Evolutionary conservation across 2,329 filamentous ascomycete genomes (phyloP).

Genomic region (Aspergillus uvarum): DNA sequence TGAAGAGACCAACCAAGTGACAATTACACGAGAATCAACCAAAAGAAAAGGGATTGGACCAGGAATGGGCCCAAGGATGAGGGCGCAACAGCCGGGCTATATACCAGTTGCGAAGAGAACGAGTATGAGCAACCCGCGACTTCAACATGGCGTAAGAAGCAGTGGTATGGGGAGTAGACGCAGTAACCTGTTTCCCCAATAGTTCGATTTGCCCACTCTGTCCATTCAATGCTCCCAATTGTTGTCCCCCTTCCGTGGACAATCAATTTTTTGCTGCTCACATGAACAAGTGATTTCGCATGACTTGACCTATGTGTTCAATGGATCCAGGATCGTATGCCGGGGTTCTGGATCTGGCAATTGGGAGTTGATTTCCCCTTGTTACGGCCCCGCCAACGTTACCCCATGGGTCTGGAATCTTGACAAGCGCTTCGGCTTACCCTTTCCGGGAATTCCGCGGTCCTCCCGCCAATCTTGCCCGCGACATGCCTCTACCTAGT

Average conservation of each 20-base stretch:
- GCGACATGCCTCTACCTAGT: not conserved
- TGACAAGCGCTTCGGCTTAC: constrained; percentile 31
- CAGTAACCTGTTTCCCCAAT: constrained; percentile 7
- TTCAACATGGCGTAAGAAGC: constrained; percentile 1
- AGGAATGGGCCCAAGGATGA: not conserved
- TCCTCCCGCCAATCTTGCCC: not conserved
- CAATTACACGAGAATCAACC: not conserved
- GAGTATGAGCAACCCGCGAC: not conserved
- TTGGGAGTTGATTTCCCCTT: not conserved
- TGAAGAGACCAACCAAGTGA: not conserved
- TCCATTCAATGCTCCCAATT: too few relatives aligned
- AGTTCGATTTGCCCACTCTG: not conserved
- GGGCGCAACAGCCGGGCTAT: constrained; percentile 1
- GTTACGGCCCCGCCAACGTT: constrained; percentile 15
- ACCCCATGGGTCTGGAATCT: constrained; percentile 1
- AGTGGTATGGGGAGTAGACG: not conserved
- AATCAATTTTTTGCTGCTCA: constrained; percentile 30
- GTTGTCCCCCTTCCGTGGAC: not conserved
- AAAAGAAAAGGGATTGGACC: not conserved
- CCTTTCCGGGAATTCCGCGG: constrained; percentile 30
- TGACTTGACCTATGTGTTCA: constrained; percentile 6
- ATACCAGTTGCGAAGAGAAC: not conserved
- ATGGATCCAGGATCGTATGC: constrained; percentile 14
- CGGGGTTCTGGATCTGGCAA: constrained; percentile 8
- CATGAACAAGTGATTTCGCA: constrained; percentile 28